A percentile compares a stretch with the other conserved stretches of the same genome.
Evolutionary conservation across 768 basidiomycete species (phyloP).

Genomic region (Trametes elegans): DNA sequence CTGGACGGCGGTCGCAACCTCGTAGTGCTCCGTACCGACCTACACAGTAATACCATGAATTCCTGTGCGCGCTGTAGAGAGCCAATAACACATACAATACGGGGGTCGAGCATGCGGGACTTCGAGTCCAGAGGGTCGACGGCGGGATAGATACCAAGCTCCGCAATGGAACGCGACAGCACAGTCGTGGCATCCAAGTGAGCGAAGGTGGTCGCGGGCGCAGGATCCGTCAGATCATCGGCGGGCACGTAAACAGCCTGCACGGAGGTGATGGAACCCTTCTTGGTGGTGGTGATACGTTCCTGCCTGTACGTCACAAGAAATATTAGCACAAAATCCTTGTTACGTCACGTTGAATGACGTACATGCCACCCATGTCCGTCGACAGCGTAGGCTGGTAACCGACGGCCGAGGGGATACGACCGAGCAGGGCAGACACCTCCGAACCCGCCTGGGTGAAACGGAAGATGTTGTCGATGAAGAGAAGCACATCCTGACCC

Average conservation of each 20-base stretch:
- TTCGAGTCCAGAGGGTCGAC: constrained; percentile 99
- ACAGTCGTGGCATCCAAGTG: constrained; percentile 99
- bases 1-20: constrained; percentile 94
- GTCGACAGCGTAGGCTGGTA: constrained; percentile 99
- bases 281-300: constrained; percentile 99
- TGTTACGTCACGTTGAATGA: constrained; percentile 19
- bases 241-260: constrained; percentile 99
- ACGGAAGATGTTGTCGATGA: constrained; percentile 99
- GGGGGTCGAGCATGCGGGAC: constrained; percentile 99
- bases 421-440: constrained; percentile 98
- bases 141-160: constrained; percentile 99
- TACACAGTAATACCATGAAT: constrained; percentile 20
- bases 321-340: constrained; percentile 6
- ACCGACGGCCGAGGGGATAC: constrained; percentile 99
- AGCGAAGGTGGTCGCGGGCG: constrained; percentile 98
- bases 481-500: constrained; percentile 99
- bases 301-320: constrained; percentile 69
- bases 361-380: constrained; percentile 99
- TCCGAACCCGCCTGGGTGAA: constrained; percentile 99
- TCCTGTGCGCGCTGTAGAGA: too few species aligned
- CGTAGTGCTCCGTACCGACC: constrained; percentile 92
- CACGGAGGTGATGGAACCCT: constrained; percentile 99
- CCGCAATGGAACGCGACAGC: constrained; percentile 98
- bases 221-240: constrained; percentile 99
- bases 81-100: constrained; percentile 66